Percentiles rank a stretch among this genome's conserved stretches.
Evolutionary conservation across 257 asterid genomes (phyloP).

Genomic region (Rhazya stricta): DNA sequence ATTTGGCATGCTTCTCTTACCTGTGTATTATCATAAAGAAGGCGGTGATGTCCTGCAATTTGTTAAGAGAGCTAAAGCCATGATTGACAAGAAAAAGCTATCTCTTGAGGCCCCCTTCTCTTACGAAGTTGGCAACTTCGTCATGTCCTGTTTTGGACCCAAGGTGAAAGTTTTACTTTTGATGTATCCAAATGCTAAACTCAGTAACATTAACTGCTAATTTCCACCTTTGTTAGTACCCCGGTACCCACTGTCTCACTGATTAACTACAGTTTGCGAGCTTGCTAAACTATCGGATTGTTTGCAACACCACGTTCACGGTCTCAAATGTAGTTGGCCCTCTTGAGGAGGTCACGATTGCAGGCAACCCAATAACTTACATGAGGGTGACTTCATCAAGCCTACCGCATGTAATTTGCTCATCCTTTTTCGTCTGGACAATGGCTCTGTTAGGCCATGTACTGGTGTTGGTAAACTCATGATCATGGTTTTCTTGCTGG

Average conservation of each 20-base stretch:
- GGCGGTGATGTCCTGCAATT: conserved; percentile 48
- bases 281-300: conserved; percentile 50
- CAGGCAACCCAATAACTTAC: conserved; percentile 45
- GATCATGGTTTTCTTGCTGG: background rate
- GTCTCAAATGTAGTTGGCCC: conserved; percentile 76
- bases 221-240: background rate
- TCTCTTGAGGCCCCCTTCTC: conserved; percentile 69
- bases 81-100: conserved; percentile 73
- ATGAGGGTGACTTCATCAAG: conserved; percentile 49
- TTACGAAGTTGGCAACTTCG: conserved; percentile 38
- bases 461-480: background rate
- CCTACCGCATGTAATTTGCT: conserved; percentile 56
- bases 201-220: no score
- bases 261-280: conserved; percentile 41
- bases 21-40: conserved; percentile 44
- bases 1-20: conserved; percentile 67
- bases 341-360: conserved; percentile 39
- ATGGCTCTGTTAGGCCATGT: background rate
- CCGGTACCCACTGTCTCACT: background rate
- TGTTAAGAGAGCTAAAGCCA: conserved; percentile 59
- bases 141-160: conserved; percentile 43
- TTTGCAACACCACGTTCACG: conserved; percentile 65
- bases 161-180: conserved; percentile 36
- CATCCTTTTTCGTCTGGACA: background rate
- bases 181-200: background rate